Percentiles rank a stretch among this genome's conserved stretches.
phyloP scores from a whole-genome alignment of 2,329 filamentous ascomycete genomes.

The Aspergillus udagawae region DNA sequence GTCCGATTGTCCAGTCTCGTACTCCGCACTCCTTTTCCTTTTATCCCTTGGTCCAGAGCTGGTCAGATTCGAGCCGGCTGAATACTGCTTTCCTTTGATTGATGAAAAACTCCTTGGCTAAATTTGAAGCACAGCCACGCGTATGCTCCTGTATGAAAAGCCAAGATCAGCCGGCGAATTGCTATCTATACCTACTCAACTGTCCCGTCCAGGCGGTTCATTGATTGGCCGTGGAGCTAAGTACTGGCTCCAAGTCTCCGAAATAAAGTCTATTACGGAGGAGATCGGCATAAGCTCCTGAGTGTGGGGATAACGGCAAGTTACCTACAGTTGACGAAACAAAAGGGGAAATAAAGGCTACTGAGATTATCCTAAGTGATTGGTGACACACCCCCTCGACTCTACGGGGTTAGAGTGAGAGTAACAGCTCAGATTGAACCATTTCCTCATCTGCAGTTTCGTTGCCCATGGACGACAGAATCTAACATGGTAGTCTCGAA shows the following conservation, averaged over 20 bases:
- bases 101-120: neutral
- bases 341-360: neutral
- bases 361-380: neutral
- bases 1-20: neutral
- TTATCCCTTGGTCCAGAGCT: neutral
- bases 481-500: neutral
- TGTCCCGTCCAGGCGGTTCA: neutral
- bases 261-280: neutral
- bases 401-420: neutral
- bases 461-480: neutral
- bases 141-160: neutral
- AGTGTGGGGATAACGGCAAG: neutral
- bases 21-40: neutral
- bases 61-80: neutral
- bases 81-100: neutral
- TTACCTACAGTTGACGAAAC: neutral
- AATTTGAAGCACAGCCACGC: neutral
- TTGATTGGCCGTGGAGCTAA: neutral
- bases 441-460: neutral
- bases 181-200: neutral
- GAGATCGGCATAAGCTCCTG: neutral
- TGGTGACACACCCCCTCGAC: neutral
- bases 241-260: neutral
- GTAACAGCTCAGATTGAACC: neutral
- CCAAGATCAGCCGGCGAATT: neutral